Conservation (phyloP, 2,329 filamentous ascomycete genomes). For the Apiospora saccharicola region DNA sequence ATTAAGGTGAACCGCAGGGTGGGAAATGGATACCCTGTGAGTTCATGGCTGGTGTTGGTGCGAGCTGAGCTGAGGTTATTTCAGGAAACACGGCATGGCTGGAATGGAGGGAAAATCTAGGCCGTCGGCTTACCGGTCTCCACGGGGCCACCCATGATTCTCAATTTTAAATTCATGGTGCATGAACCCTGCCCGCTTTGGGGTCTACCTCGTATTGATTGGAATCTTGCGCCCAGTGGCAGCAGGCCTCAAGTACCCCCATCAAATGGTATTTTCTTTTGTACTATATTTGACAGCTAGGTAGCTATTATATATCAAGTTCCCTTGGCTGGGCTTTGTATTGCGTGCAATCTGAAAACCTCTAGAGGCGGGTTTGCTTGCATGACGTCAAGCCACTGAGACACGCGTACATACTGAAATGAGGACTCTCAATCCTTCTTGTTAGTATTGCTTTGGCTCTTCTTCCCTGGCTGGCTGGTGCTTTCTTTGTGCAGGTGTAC, state of each 20-base stretch:
- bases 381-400: slow-evolving; percentile 5
- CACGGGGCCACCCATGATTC: slow-evolving; percentile 7
- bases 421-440: neutral
- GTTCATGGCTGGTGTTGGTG: neutral
- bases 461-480: neutral
- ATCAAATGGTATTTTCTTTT: too few relatives aligned
- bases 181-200: slow-evolving; percentile 20
- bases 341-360: neutral
- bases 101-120: neutral
- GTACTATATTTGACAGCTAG: neutral
- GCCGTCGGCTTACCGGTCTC: neutral
- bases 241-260: too few relatives aligned
- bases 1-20: neutral
- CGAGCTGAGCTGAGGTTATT: slow-evolving; percentile 8
- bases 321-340: too few relatives aligned
- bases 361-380: neutral
- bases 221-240: too few relatives aligned
- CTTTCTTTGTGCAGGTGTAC: neutral
- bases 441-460: neutral
- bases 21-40: neutral
- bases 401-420: slow-evolving; percentile 16
- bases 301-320: too few relatives aligned
- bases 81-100: neutral
- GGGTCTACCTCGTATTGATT: slow-evolving; percentile 9
- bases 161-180: slow-evolving; percentile 6